A percentile compares a stretch with the other conserved stretches of the same genome.
Conservation (phyloP, 2,329 filamentous ascomycete genomes). For the Beauveria australis region DNA sequence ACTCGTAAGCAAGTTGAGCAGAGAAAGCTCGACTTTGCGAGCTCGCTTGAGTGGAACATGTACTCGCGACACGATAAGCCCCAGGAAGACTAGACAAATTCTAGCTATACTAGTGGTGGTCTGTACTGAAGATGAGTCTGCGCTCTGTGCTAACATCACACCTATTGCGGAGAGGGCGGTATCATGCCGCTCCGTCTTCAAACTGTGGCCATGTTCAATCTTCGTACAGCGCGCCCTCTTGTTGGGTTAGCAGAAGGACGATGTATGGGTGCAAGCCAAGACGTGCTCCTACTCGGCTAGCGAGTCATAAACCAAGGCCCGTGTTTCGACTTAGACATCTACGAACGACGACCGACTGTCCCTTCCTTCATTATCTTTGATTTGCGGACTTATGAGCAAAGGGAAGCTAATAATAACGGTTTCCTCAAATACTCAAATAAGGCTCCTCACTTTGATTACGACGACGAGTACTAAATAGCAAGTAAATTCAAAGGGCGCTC, state of each 20-base stretch:
- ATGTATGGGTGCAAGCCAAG: background rate
- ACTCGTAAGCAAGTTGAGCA: constrained; percentile 54
- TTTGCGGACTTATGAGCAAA: background rate
- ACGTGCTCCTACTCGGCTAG: background rate
- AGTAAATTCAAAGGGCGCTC: background rate
- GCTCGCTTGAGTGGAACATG: constrained; percentile 51
- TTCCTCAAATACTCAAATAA: background rate
- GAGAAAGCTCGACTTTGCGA: constrained; percentile 50
- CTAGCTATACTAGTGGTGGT: too few species aligned
- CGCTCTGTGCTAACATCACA: background rate
- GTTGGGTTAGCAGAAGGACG: background rate
- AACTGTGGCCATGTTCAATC: background rate
- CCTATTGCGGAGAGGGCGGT: background rate
- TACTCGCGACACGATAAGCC: constrained; percentile 53
- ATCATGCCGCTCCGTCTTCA: background rate
- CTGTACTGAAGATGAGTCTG: background rate
- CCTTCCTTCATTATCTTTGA: background rate
- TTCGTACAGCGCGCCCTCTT: background rate
- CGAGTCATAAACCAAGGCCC: background rate
- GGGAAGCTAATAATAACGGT: background rate
- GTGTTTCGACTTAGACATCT: background rate
- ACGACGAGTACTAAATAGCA: background rate
- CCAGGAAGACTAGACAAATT: constrained; percentile 19
- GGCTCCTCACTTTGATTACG: background rate
- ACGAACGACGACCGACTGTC: background rate